A percentile compares a stretch with the other conserved stretches of the same genome.
Evolutionary conservation across 2,329 filamentous ascomycete genomes (phyloP).

Genomic region (Dichotomopilus funicola): DNA sequence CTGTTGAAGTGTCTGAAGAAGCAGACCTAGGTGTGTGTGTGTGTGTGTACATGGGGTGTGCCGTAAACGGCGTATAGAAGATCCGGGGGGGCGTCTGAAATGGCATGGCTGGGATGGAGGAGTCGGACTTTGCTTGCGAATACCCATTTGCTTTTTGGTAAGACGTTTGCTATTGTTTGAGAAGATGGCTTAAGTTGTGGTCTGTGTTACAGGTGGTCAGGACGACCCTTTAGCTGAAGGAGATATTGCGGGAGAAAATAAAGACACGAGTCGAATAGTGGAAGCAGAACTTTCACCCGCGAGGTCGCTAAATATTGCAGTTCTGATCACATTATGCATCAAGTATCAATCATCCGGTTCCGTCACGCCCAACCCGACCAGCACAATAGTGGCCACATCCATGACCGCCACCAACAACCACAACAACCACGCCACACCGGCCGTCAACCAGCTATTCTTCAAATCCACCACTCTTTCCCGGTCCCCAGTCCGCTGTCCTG

Average conservation of each 20-base stretch:
- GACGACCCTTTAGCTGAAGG: not conserved
- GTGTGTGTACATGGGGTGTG: not conserved
- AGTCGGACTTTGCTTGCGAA: slow-evolving; percentile 1
- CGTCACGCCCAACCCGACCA: slow-evolving; percentile 20
- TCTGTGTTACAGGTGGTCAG: not conserved
- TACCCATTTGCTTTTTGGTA: slow-evolving; percentile 1
- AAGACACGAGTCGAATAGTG: no score
- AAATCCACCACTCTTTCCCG: slow-evolving; percentile 14
- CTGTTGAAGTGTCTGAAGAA: slow-evolving; percentile 45
- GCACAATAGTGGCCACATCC: slow-evolving; percentile 23
- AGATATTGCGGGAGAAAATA: not conserved
- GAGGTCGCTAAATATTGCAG: no score
- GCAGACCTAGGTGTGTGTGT: not conserved
- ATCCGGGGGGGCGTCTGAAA: not conserved
- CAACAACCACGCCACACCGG: slow-evolving; percentile 19
- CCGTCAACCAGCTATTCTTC: slow-evolving; percentile 16
- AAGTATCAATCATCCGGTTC: slow-evolving; percentile 14
- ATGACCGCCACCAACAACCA: slow-evolving; percentile 23
- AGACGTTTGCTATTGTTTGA: not conserved
- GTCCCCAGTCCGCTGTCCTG: no score
- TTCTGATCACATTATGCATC: no score
- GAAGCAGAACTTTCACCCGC: no score
- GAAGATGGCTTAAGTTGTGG: not conserved
- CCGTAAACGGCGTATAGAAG: no score
- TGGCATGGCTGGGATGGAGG: not conserved